Base-by-base conservation (phyloP, 2,329 filamentous ascomycete genomes). In the Capronia epimyces region DNA sequence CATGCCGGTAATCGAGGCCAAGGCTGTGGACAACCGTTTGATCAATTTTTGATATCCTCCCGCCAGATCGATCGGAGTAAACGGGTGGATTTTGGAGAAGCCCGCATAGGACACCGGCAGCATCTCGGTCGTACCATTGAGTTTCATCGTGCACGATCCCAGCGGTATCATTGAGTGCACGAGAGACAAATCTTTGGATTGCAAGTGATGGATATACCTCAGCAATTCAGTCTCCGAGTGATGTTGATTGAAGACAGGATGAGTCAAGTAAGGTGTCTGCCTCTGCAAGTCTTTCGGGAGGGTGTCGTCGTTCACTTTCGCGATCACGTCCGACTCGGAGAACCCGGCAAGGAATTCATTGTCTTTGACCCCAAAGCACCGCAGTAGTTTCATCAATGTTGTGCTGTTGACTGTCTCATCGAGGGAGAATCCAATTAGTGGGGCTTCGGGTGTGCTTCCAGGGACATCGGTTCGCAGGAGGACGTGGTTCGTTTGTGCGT, bases 111-210 rank as follows among this genome's bases (percentile, higher is more conserved):
- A 87, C 49, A 96, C 78, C 6, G 90, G 86, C 13, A 87, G 79
- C 91, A 97, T 96, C 73, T 96, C 89, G 0, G 87, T 87, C 2
- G 90, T 93, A 36, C 86, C 87, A 67, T 96, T 96, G 46, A 96
- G 82, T 76, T 97, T 97, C 91, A 97, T 97, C 12, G 91, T 97
- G 75, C 91, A 97, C 1, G 91, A 96, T 16, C 91, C 91, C 1
- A 97, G 80, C 2, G 91, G 89, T 55, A 97, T 97, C 91, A 97
- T 97, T 13, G 90, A 96, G 72, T 97, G 91, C 1, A 90, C 87
- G 3, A 96, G 77, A 1, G 91, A 96, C 12, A 97, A 74, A 66
- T 97, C 91, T 74, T 95, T 96, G 44, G 89, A 95, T 67, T 95
- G 86, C 3, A 97, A 77, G 66, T 95, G 88, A 66, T 91, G 79